phyloP scores from a whole-genome alignment of 495 filamentous ascomycete genomes.

The Podospora pseudoanserina region DNA sequence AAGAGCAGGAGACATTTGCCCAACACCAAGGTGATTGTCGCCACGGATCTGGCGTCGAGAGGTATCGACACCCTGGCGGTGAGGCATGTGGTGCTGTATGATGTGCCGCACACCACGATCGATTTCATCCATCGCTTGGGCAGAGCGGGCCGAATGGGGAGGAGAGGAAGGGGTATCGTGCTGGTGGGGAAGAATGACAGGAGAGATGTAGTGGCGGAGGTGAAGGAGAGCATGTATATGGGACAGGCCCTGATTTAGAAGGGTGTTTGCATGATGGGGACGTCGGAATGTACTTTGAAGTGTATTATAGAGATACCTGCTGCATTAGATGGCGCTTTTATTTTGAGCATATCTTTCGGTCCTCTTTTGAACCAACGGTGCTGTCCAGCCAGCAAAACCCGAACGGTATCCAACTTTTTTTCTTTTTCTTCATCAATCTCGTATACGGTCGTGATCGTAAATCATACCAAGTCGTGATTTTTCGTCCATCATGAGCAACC shows the following conservation, averaged over 20 bases:
- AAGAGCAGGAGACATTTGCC: conserved; percentile 36
- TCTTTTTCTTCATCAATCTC: neutral
- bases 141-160: conserved; percentile 86
- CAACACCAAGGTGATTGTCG: conserved; percentile 86
- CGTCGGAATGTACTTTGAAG: neutral
- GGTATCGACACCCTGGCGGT: conserved; percentile 95
- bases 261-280: neutral
- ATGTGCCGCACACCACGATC: conserved; percentile 92
- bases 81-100: conserved; percentile 84
- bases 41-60: conserved; percentile 85
- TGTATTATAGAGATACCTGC: neutral
- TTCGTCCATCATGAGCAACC: neutral
- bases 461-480: neutral
- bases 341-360: neutral
- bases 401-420: too few relatives aligned
- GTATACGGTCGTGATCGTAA: neutral
- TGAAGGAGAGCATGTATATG: conserved; percentile 90
- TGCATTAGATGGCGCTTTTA: neutral
- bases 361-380: too few relatives aligned
- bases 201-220: conserved; percentile 85
- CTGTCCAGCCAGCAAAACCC: too few relatives aligned
- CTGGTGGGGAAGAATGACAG: conserved; percentile 86
- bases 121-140: conserved; percentile 97
- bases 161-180: conserved; percentile 83
- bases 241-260: conserved; percentile 77